phyloP scores from a whole-genome alignment of 2,329 filamentous ascomycete species.

The Neurospora sp. region DNA sequence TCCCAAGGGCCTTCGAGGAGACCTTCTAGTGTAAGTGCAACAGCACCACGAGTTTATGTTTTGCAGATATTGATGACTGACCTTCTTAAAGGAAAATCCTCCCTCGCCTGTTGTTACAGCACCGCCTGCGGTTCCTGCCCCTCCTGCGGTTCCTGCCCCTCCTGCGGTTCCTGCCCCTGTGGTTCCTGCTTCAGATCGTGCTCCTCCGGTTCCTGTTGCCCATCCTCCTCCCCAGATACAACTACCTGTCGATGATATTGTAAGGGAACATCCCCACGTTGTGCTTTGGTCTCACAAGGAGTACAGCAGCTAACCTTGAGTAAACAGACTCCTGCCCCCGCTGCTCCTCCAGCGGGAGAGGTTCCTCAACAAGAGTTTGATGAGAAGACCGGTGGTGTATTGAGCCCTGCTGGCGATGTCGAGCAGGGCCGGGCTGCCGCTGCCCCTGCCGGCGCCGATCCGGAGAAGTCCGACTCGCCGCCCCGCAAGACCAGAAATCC shows the following conservation, averaged over 20 bases:
- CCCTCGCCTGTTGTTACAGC: constrained; percentile 1
- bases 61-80: neutral
- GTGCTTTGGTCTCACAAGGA: neutral
- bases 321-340: constrained; percentile 8
- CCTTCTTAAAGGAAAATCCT: neutral
- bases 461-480: constrained; percentile 5
- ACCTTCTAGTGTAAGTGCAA: constrained; percentile 7
- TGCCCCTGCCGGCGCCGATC: neutral
- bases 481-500: constrained; percentile 13
- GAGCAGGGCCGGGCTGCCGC: constrained; percentile 1
- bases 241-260: constrained; percentile 7
- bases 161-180: constrained; percentile 1
- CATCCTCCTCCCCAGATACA: neutral
- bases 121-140: neutral
- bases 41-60: constrained; percentile 1
- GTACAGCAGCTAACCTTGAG: neutral
- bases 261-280: constrained; percentile 2
- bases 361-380: constrained; percentile 9
- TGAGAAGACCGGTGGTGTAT: constrained; percentile 11
- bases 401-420: constrained; percentile 11
- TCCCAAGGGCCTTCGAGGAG: constrained; percentile 4
- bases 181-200: neutral
- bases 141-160: neutral
- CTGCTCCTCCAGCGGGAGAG: neutral
- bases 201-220: neutral